These are phyloP conservation scores for Tricholoma bakamatsutake DNA, from an alignment of 768 basidiomycete genomes.

Conservation along the genomic window DNA sequence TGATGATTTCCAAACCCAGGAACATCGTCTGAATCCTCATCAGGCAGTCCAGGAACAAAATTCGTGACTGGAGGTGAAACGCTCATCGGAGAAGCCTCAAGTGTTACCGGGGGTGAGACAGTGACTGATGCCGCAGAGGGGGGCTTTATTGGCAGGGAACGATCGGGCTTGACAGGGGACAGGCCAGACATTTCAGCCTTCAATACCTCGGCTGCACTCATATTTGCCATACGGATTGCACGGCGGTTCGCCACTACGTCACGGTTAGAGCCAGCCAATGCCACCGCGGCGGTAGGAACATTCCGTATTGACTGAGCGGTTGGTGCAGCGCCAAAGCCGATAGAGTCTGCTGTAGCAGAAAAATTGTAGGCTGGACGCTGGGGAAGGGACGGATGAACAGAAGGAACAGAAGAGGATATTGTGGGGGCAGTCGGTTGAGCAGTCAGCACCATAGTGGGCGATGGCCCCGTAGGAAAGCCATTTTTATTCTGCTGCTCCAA, in stretches of 20 bases:
- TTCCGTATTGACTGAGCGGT: slow-evolving; percentile 54
- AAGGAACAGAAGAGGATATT: slow-evolving; percentile 22
- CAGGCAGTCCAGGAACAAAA: slow-evolving; percentile 3
- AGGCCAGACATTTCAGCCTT: slow-evolving; percentile 80
- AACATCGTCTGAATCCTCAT: slow-evolving; percentile 26
- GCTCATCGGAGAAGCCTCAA: slow-evolving; percentile 29
- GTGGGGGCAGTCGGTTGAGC: slow-evolving; percentile 37
- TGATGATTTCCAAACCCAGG: slow-evolving; percentile 32
- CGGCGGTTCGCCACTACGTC: slow-evolving; percentile 87
- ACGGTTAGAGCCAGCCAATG: slow-evolving; percentile 79
- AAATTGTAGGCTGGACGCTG: slow-evolving; percentile 62
- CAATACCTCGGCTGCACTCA: slow-evolving; percentile 92
- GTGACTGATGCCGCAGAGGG: slow-evolving; percentile 20
- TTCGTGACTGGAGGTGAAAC: slow-evolving; percentile 3
- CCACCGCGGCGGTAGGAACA: slow-evolving; percentile 57
- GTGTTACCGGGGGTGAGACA: slow-evolving; percentile 20
- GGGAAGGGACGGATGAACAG: slow-evolving; percentile 56
- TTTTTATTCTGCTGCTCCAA: slow-evolving; percentile 44
- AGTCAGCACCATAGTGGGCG: slow-evolving; percentile 43
- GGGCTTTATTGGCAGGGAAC: slow-evolving; percentile 34
- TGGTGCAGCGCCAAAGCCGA: slow-evolving; percentile 63
- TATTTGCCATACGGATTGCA: slow-evolving; percentile 91
- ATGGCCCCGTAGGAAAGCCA: slow-evolving; percentile 38
- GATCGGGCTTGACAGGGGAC: slow-evolving; percentile 38
- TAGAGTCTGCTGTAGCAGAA: slow-evolving; percentile 71